phyloP scores from a whole-genome alignment of 768 basidiomycete species.

The Lentinula boryana region DNA sequence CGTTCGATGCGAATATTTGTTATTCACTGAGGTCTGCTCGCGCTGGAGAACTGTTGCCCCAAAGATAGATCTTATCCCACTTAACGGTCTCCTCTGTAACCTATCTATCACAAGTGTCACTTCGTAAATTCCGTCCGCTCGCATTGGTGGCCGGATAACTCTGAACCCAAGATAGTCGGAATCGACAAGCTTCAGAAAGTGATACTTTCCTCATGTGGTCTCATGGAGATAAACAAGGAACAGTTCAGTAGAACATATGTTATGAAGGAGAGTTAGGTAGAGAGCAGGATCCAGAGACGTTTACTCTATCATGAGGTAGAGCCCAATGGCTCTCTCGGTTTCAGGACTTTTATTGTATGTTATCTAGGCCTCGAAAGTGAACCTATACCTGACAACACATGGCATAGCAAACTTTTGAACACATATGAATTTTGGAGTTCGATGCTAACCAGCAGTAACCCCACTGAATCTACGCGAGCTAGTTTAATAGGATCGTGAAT shows the following conservation, averaged over 20 bases:
- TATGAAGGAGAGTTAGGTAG: neutral
- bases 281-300: neutral
- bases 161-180: neutral
- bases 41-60: neutral
- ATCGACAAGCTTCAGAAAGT: neutral
- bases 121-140: neutral
- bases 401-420: too few relatives aligned
- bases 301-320: neutral
- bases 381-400: too few relatives aligned
- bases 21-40: neutral
- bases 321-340: neutral
- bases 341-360: too few relatives aligned
- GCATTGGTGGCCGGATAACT: neutral
- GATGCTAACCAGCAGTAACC: neutral
- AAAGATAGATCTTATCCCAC: neutral
- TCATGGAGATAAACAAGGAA: neutral
- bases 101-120: neutral
- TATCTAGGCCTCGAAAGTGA: too few relatives aligned
- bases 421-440: too few relatives aligned
- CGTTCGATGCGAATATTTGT: neutral
- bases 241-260: neutral
- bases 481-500: neutral
- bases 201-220: neutral
- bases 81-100: neutral
- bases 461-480: neutral